These are phyloP conservation scores for Cryptococcus jaspeensis DNA, from an alignment of 1,284 basidiomycete species.

Conservation along the genomic window DNA sequence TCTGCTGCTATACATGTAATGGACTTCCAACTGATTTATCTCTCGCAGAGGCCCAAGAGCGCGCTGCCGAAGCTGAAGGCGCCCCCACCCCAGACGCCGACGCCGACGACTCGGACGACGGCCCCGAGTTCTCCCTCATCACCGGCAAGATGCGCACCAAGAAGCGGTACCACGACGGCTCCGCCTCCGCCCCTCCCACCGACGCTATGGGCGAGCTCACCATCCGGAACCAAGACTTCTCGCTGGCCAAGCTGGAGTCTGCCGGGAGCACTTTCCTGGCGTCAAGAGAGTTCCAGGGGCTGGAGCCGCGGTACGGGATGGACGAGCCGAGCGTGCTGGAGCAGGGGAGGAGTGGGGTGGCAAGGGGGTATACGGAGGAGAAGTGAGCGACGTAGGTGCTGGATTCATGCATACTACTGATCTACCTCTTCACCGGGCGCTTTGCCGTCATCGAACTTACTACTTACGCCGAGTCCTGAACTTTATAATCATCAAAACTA, in stretches of 20 bases:
- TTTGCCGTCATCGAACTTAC: too few relatives aligned
- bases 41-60: conserved; percentile 15
- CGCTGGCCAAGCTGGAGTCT: conserved; percentile 60
- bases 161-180: conserved; percentile 21
- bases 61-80: not conserved
- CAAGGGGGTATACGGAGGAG: conserved; percentile 70
- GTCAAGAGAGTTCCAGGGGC: conserved; percentile 66
- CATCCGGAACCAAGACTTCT: conserved; percentile 63
- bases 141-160: conserved; percentile 80
- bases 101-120: conserved; percentile 54
- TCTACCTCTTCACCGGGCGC: too few relatives aligned
- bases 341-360: conserved; percentile 85
- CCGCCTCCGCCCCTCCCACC: conserved; percentile 2
- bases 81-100: conserved; percentile 27
- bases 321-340: conserved; percentile 79
- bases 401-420: too few relatives aligned
- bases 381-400: conserved; percentile 10
- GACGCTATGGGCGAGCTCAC: conserved; percentile 52
- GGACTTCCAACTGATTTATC: not conserved
- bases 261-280: conserved; percentile 63
- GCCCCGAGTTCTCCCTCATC: conserved; percentile 78
- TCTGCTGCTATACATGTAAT: conserved; percentile 16
- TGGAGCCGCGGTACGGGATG: conserved; percentile 75
- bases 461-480: too few relatives aligned
- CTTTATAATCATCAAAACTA: too few relatives aligned